phyloP scores from a whole-genome alignment of 2,329 filamentous ascomycete species.

The Macrophomina pseudophaseolina region DNA sequence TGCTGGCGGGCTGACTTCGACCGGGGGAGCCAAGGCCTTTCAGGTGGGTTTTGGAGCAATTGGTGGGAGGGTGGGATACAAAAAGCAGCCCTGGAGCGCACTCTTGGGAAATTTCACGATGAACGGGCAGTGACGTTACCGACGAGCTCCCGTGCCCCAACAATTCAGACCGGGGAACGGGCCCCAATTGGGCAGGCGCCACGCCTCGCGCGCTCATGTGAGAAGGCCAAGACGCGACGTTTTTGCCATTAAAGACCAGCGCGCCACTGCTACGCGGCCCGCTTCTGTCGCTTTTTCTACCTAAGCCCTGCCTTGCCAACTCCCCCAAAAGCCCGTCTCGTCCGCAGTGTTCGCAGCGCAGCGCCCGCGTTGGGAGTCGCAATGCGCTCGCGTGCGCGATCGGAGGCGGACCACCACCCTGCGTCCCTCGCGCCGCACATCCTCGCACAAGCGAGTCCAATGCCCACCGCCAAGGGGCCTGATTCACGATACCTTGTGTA shows the following conservation, averaged over 20 bases:
- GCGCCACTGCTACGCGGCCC: neutral
- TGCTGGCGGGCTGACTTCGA: neutral
- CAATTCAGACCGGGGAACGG: slow-evolving; percentile 18
- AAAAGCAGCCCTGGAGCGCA: neutral
- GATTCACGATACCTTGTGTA: slow-evolving; percentile 10
- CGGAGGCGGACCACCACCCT: slow-evolving; percentile 4
- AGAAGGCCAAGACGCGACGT: slow-evolving; percentile 17
- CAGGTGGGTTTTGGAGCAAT: neutral
- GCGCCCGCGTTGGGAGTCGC: slow-evolving; percentile 4
- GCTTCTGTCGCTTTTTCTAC: neutral
- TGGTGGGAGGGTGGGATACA: slow-evolving; percentile 5
- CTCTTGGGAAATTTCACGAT: neutral
- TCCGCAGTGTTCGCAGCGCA: slow-evolving; percentile 14
- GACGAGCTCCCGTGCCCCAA: slow-evolving; percentile 2
- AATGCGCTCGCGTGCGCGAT: slow-evolving; percentile 11
- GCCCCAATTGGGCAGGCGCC: slow-evolving; percentile 14
- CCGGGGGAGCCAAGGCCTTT: neutral
- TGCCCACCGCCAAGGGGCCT: slow-evolving; percentile 6
- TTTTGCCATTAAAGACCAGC: slow-evolving; percentile 18
- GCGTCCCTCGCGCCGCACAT: slow-evolving; percentile 8
- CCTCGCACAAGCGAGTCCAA: slow-evolving; percentile 9
- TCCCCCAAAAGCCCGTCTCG: neutral
- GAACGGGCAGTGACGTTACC: slow-evolving; percentile 12
- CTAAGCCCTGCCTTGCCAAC: too few species aligned
- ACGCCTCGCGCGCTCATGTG: slow-evolving; percentile 7